Evolutionary conservation across 2,329 filamentous ascomycete species (phyloP), one percentile per base, ranked within the genome.

Genomic region (Aspergillus fischeri): DNA sequence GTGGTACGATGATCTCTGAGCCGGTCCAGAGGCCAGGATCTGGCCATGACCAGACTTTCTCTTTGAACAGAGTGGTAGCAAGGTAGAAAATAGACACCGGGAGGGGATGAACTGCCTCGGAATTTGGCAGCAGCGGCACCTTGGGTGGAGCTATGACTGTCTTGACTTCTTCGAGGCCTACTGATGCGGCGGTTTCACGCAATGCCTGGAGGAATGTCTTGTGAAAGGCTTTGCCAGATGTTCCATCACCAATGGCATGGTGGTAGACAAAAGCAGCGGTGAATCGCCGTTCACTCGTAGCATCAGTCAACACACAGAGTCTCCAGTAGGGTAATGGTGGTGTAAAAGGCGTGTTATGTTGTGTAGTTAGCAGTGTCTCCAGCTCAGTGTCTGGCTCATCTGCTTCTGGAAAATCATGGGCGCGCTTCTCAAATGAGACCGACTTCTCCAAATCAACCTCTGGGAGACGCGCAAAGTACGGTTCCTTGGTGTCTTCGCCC

Each of bases 221-320:
- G 54, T 81, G 79, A 58, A 81, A 81, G 0, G 75, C 69, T 28
- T 78, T 71, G 0, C 75, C 77, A 0, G 77, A 79, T 8, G 65
- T 66, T 1, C 79, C 79, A 60, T 82, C 80, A 2, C 74, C 75
- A 51, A 81, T 68, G 2, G 74, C 76, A 66, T 81, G 80, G 55
- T 82, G 80, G 59, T 72, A 80, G 9, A 80, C 67, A 65, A 79
- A 81, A 2, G 65, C 66, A 1, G 73, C 76, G 0, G 76, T 78
- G 57, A 82, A 80, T 2, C 58, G 61, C 2, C 54, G 62, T 2
- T 61, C 20, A 32, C 65, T 55, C 8, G 58, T 61, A 14, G 62
- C 42, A 14, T 68, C 60, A n/a, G 66, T 63, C 8, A 80, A 55
- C 24, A 81, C 61, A 20, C 73, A 60, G 2, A 81, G 64, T 21